phyloP scores from a whole-genome alignment of 2,329 filamentous ascomycete genomes.

The Allantophomopsis cytisporea region DNA sequence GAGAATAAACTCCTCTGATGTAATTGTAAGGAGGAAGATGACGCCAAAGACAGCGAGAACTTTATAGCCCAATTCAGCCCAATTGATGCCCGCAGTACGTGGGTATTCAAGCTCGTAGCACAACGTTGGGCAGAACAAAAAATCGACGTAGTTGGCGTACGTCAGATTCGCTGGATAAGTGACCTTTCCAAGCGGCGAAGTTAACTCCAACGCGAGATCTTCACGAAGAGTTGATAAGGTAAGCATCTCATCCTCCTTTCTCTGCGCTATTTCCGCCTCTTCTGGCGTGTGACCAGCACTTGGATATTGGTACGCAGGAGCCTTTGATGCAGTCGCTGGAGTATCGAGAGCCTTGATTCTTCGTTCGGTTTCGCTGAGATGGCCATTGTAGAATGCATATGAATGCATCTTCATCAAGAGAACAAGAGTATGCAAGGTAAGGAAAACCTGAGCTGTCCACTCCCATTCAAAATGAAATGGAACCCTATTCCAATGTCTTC shows the following conservation, averaged over 20 bases:
- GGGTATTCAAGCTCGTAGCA: constrained; percentile 98
- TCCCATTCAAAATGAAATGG: constrained; percentile 84
- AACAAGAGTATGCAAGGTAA: constrained; percentile 80
- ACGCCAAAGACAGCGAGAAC: constrained; percentile 85
- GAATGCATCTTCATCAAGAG: constrained; percentile 99
- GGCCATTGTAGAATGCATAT: constrained; percentile 95
- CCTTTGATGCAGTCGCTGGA: constrained; percentile 55
- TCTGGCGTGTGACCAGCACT: constrained; percentile 16
- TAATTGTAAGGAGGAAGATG: constrained; percentile 86
- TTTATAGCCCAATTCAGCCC: constrained; percentile 73
- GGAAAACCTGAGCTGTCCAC: constrained; percentile 94
- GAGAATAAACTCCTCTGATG: constrained; percentile 89
- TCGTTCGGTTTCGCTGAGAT: constrained; percentile 76
- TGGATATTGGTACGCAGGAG: constrained; percentile 65
- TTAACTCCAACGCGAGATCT: constrained; percentile 81
- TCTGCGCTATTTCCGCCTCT: constrained; percentile 12
- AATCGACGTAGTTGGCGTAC: constrained; percentile 71
- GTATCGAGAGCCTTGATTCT: constrained; percentile 68
- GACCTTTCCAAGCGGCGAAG: constrained; percentile 76
- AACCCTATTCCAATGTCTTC: constrained; percentile 30
- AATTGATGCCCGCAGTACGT: constrained; percentile 60
- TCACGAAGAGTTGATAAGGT: constrained; percentile 61
- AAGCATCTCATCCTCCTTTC: constrained; percentile 22
- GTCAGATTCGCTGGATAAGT: constrained; percentile 88
- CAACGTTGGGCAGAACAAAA: constrained; percentile 80